phyloP scores from a whole-genome alignment of 768 basidiomycete species.

The Scleroderma bovista region DNA sequence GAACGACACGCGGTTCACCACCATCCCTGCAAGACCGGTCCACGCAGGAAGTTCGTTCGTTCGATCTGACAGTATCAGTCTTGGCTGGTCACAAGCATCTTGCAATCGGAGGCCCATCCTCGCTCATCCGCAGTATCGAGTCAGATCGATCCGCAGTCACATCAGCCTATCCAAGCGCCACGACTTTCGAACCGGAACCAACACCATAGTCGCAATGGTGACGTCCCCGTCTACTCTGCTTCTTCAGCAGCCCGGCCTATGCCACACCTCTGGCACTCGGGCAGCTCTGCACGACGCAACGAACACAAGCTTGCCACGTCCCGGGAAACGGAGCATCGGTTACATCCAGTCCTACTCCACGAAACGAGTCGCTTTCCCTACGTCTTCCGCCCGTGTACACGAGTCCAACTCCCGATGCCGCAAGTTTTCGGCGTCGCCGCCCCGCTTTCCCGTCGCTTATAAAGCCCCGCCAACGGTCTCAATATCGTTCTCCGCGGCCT shows the following conservation, averaged over 20 bases:
- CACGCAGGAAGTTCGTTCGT: conserved; percentile 23
- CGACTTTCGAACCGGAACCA: conserved; percentile 2
- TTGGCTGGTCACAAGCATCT: conserved; percentile 20
- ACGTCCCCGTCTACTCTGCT: conserved; percentile 1
- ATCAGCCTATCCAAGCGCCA: conserved; percentile 6
- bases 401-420: conserved; percentile 5
- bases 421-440: not conserved
- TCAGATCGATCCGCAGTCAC: conserved; percentile 7
- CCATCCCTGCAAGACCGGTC: conserved; percentile 11
- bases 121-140: conserved; percentile 5
- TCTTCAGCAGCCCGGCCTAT: not conserved
- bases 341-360: not conserved
- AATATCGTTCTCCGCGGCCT: conserved; percentile 32
- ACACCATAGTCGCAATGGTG: conserved; percentile 12
- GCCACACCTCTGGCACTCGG: conserved; percentile 7
- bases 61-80: conserved; percentile 14
- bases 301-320: conserved; percentile 12
- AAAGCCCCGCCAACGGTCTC: conserved; percentile 37
- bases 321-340: not conserved
- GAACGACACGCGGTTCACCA: conserved; percentile 5
- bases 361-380: conserved; percentile 12
- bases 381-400: conserved; percentile 13
- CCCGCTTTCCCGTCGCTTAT: conserved; percentile 17
- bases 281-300: conserved; percentile 21
- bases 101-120: conserved; percentile 1